phyloP scores from a whole-genome alignment of 768 basidiomycete species.

The Clathrus columnatus region DNA sequence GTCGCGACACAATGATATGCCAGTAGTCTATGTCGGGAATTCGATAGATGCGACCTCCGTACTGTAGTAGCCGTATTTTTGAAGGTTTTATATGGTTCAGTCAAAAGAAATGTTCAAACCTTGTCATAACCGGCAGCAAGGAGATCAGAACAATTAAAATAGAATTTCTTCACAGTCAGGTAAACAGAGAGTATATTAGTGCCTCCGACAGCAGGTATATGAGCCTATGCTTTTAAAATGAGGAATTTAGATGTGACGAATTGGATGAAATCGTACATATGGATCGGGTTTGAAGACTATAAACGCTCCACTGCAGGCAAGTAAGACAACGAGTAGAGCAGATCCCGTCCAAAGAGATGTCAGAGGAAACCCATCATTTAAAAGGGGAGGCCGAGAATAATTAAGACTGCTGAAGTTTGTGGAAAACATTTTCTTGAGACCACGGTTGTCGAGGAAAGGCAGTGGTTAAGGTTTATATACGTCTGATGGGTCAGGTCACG shows the following conservation, averaged over 20 bases:
- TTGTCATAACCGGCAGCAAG: neutral
- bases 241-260: neutral
- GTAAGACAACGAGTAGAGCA: neutral
- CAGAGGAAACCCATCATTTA: neutral
- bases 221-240: neutral
- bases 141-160: neutral
- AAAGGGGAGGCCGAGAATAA: neutral
- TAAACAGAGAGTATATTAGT: neutral
- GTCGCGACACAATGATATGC: slow-evolving; percentile 29
- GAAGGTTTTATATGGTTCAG: neutral
- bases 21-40: slow-evolving; percentile 34
- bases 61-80: neutral
- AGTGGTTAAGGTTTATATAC: too few relatives aligned
- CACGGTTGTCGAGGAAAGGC: too few relatives aligned
- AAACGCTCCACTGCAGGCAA: neutral
- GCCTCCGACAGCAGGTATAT: neutral
- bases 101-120: neutral
- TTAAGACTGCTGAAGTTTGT: neutral
- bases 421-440: neutral
- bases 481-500: too few relatives aligned
- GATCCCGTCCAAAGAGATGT: neutral
- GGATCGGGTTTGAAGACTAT: neutral
- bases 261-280: neutral
- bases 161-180: neutral
- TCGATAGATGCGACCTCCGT: slow-evolving; percentile 29